phyloP scores from a whole-genome alignment of 2,329 filamentous ascomycete genomes.

The Sclerotinia sclerotiorum region DNA sequence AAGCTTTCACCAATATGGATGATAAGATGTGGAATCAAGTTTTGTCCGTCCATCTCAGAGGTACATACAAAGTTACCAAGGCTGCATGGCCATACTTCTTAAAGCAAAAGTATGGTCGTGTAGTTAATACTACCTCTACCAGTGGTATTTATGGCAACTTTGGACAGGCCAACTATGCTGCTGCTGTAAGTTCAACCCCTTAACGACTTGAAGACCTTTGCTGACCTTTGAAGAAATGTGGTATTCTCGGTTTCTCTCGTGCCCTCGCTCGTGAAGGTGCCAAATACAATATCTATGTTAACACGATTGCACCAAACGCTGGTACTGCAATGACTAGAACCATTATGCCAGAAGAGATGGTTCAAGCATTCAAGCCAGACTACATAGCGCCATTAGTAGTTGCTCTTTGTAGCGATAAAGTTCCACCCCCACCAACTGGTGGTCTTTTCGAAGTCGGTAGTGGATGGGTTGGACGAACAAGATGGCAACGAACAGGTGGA shows the following conservation, averaged over 20 bases:
- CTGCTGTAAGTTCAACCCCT: conserved; percentile 62
- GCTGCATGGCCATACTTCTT: conserved; percentile 97
- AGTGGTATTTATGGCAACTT: conserved; percentile 99
- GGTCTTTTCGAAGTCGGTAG: conserved; percentile 92
- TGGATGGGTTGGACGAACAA: conserved; percentile 87
- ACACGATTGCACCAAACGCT: conserved; percentile 96
- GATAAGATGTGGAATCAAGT: conserved; percentile 92
- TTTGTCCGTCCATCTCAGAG: conserved; percentile 85
- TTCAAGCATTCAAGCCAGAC: conserved; percentile 98
- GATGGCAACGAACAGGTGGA: conserved; percentile 91
- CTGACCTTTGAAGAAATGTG: conserved; percentile 63
- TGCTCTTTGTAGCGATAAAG: conserved; percentile 79
- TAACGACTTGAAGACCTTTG: conserved; percentile 30
- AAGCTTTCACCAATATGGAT: conserved; percentile 97
- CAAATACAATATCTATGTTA: conserved; percentile 98
- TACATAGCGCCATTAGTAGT: conserved; percentile 94
- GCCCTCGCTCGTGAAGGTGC: conserved; percentile 88
- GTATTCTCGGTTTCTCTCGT: conserved; percentile 93
- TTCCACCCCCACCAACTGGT: conserved; percentile 80
- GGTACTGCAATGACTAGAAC: conserved; percentile 93
- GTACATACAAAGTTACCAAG: conserved; percentile 96
- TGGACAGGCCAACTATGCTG: conserved; percentile 95
- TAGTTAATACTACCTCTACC: conserved; percentile 95
- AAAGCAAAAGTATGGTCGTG: conserved; percentile 97
- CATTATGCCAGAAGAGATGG: conserved; percentile 94